A percentile compares a stretch with the other conserved stretches of the same genome.
Conservation (phyloP, 1,284 basidiomycete species). For the Schizophyllum amplum region DNA sequence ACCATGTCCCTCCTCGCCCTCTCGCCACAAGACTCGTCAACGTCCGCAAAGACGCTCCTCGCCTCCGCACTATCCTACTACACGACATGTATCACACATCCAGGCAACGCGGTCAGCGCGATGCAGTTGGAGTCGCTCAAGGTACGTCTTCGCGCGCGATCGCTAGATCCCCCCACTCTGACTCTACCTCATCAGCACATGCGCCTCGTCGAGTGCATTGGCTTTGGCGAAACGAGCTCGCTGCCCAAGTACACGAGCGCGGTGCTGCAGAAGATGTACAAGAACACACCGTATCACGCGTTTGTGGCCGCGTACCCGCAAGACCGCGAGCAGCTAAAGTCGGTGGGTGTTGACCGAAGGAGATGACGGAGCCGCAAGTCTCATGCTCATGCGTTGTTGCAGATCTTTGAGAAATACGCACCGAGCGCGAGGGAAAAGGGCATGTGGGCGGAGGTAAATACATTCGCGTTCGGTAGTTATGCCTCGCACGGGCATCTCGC, state of each 20-base stretch:
- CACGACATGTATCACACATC: slow-evolving; percentile 69
- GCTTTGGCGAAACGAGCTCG: slow-evolving; percentile 33
- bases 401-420: background rate
- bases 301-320: slow-evolving; percentile 60
- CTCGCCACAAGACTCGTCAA: background rate
- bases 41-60: background rate
- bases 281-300: slow-evolving; percentile 50
- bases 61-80: slow-evolving; percentile 32
- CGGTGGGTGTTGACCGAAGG: slow-evolving; percentile 16
- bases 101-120: slow-evolving; percentile 54
- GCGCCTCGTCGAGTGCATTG: slow-evolving; percentile 12
- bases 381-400: no score
- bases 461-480: no score
- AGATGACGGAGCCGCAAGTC: no score
- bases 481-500: no score
- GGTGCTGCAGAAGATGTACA: slow-evolving; percentile 48
- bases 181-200: background rate
- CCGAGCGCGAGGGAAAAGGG: background rate
- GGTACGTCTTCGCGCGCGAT: no score
- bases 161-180: no score
- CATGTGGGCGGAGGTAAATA: background rate
- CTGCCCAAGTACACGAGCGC: slow-evolving; percentile 65
- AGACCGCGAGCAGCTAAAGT: slow-evolving; percentile 32
- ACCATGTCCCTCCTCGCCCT: background rate
- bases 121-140: slow-evolving; percentile 83